Conservation (phyloP, 78 protist species). For the Monocercomonoides exilis region DNA sequence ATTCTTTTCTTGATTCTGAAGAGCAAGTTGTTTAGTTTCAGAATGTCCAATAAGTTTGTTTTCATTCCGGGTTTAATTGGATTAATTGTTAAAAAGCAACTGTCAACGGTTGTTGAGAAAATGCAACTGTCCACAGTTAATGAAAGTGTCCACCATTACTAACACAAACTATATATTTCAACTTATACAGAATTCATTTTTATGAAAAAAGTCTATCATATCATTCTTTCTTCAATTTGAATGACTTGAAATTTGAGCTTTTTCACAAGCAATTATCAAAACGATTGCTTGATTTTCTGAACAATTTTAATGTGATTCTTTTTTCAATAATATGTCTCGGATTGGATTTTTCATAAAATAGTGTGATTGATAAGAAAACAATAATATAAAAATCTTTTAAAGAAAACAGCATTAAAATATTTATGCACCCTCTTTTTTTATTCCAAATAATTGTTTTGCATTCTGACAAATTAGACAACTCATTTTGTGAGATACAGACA, state of each 20-base stretch:
- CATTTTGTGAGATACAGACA: not conserved
- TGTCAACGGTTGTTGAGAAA: too few species aligned
- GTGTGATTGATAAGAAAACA: not conserved
- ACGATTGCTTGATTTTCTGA: not conserved
- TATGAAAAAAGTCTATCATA: not conserved
- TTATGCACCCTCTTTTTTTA: not conserved
- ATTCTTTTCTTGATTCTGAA: too few species aligned
- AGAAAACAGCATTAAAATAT: not conserved
- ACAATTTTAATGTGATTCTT: not conserved
- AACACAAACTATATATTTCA: too few species aligned
- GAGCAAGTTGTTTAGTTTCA: too few species aligned
- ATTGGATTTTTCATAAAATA: not conserved
- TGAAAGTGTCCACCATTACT: too few species aligned
- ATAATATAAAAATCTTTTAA: not conserved
- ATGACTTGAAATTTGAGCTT: not conserved
- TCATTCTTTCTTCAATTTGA: not conserved
- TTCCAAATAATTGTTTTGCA: not conserved
- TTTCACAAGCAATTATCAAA: not conserved
- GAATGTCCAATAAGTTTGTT: too few species aligned
- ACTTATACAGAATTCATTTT: not conserved
- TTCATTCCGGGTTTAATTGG: too few species aligned
- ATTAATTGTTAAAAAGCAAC: too few species aligned
- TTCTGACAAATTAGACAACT: not conserved
- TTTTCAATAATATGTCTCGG: not conserved
- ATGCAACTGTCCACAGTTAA: too few species aligned